phyloP scores from a whole-genome alignment of 176 grass and related monocot species.

The Phragmites australis region DNA sequence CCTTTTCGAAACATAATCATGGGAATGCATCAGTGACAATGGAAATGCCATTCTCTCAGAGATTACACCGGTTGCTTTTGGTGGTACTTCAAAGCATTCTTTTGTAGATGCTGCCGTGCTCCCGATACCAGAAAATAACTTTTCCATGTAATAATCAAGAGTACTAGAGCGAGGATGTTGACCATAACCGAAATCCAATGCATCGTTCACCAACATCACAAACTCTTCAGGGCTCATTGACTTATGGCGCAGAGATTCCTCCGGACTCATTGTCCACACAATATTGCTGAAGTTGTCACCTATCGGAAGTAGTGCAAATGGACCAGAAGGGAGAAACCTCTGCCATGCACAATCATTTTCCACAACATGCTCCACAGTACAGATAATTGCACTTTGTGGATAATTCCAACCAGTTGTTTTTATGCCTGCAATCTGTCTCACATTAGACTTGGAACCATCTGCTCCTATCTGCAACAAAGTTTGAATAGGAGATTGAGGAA shows the following conservation, averaged over 20 bases:
- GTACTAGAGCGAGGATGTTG: conserved; percentile 53
- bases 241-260: conserved; percentile 62
- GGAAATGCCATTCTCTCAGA: conserved; percentile 86
- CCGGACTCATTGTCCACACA: conserved; percentile 96
- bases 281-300: conserved; percentile 91
- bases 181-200: conserved; percentile 78
- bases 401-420: conserved; percentile 89
- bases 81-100: conserved; percentile 87
- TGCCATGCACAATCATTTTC: conserved; percentile 85
- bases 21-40: conserved; percentile 75
- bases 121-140: conserved; percentile 55
- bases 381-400: conserved; percentile 78
- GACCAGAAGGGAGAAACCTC: conserved; percentile 93
- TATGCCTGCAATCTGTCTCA: conserved; percentile 79
- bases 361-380: conserved; percentile 71
- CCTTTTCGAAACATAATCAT: conserved; percentile 66
- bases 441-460: conserved; percentile 84
- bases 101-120: conserved; percentile 54
- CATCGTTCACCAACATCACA: conserved; percentile 72
- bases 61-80: conserved; percentile 60
- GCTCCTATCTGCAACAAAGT: conserved; percentile 73
- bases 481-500: conserved; percentile 19
- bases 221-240: conserved; percentile 76
- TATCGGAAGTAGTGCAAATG: conserved; percentile 82
- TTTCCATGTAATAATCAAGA: conserved; percentile 66